A percentile compares a stretch with the other conserved stretches of the same genome.
Conservation (phyloP, 2,329 filamentous ascomycete genomes). For the Exserohilum turcica region DNA sequence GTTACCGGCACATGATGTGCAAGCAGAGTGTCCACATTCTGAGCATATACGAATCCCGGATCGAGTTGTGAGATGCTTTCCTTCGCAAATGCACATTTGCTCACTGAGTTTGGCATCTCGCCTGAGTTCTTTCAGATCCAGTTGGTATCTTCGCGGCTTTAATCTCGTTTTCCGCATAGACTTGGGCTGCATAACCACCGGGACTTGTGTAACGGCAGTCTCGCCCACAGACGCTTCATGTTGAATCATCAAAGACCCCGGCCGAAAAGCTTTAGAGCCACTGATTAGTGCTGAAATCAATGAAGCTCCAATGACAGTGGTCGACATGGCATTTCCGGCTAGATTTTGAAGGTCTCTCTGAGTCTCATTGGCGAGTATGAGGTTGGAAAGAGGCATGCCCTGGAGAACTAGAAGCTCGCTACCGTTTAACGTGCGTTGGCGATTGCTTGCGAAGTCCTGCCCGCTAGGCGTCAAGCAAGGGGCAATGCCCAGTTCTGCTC, state of each 20-base stretch:
- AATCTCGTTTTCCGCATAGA: neutral
- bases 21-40: constrained; percentile 61
- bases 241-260: neutral
- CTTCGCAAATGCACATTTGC: constrained; percentile 64
- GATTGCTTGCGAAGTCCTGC: constrained; percentile 64
- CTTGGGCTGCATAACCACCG: neutral
- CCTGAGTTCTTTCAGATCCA: constrained; percentile 21
- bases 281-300: constrained; percentile 64
- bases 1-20: constrained; percentile 59
- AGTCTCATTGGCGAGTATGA: constrained; percentile 68
- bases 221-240: neutral
- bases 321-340: constrained; percentile 80
- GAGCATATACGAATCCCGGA: constrained; percentile 55
- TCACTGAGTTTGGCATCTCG: constrained; percentile 44
- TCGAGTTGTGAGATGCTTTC: constrained; percentile 47
- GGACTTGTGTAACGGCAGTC: neutral
- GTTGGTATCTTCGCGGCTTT: neutral
- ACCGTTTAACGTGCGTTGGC: constrained; percentile 65
- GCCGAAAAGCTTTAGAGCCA: constrained; percentile 24
- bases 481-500: constrained; percentile 61
- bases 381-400: constrained; percentile 67
- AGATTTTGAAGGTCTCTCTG: constrained; percentile 66
- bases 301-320: constrained; percentile 70
- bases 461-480: constrained; percentile 72
- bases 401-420: constrained; percentile 69